A percentile compares a stretch with the other conserved stretches of the same genome.
Conservation (phyloP, 768 basidiomycete species). For the Cystofilobasidium capitatum region DNA sequence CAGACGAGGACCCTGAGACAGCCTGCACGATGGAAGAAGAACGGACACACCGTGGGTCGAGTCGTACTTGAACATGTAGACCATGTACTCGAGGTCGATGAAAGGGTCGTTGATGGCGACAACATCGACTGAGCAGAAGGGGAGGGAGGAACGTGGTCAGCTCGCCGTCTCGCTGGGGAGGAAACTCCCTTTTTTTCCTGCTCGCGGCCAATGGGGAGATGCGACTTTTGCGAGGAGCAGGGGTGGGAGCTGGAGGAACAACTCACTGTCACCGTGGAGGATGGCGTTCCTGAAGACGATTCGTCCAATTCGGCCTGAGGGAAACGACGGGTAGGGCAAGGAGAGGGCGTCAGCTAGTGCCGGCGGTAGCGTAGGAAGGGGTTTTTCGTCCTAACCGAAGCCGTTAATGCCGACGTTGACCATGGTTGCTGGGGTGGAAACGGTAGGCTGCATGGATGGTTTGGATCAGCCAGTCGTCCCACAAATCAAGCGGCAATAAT, state of each 20-base stretch:
- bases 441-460: too few species aligned
- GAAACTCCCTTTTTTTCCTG: conserved; percentile 25
- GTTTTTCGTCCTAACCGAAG: conserved; percentile 56
- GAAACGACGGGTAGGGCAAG: neutral
- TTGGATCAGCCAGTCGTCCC: too few species aligned
- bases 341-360: neutral
- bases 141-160: neutral
- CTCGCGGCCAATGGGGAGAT: neutral
- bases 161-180: too few species aligned
- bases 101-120: conserved; percentile 96
- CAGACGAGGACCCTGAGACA: neutral
- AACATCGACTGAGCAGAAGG: conserved; percentile 41
- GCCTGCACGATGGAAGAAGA: neutral
- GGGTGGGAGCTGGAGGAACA: neutral
- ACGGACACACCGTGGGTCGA: conserved; percentile 39
- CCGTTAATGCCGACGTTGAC: conserved; percentile 96
- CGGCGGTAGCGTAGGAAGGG: conserved; percentile 9
- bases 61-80: conserved; percentile 86
- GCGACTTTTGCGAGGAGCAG: too few species aligned
- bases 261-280: conserved; percentile 57
- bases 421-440: conserved; percentile 36
- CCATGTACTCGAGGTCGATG: conserved; percentile 97
- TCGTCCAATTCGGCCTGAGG: conserved; percentile 92
- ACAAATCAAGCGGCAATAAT: too few species aligned
- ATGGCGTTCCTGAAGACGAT: conserved; percentile 95